Conservation (phyloP, 1,284 basidiomycete genomes). For the Leccinum proliferum region DNA sequence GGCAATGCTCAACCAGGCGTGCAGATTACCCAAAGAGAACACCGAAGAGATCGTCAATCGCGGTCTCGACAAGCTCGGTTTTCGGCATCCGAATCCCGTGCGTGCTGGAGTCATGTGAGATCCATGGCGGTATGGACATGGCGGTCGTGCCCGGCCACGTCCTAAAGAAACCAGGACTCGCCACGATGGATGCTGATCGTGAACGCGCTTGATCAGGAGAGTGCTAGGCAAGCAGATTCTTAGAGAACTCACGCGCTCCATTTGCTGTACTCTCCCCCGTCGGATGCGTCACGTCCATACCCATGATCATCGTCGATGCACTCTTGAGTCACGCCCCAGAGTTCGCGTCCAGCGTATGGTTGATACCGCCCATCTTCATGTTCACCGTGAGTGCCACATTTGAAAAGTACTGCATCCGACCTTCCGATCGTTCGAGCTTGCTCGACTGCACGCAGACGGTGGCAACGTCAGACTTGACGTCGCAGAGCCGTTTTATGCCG, state of each 20-base stretch:
- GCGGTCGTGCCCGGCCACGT: conserved; percentile 56
- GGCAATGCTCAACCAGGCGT: conserved; percentile 62
- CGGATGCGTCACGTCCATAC: conserved; percentile 79
- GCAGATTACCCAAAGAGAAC: conserved; percentile 63
- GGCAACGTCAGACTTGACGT: conserved; percentile 32
- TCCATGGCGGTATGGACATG: conserved; percentile 60
- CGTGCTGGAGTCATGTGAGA: conserved; percentile 49
- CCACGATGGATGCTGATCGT: conserved; percentile 56
- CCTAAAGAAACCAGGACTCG: conserved; percentile 18
- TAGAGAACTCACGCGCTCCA: conserved; percentile 42
- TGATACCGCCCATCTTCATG: conserved; percentile 78
- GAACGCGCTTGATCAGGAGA: not conserved
- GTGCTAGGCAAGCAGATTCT: not conserved
- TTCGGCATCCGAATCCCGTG: conserved; percentile 40
- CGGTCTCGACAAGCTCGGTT: conserved; percentile 60
- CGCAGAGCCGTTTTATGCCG: conserved; percentile 66
- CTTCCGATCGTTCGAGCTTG: conserved; percentile 50
- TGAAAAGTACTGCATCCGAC: conserved; percentile 33
- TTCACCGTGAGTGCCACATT: conserved; percentile 49
- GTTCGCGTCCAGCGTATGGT: conserved; percentile 53
- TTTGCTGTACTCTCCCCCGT: conserved; percentile 42
- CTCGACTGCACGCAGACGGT: conserved; percentile 37
- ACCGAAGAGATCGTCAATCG: conserved; percentile 49
- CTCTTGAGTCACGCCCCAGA: conserved; percentile 52
- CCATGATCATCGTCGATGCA: conserved; percentile 69